Conservation (phyloP, 2,329 filamentous ascomycete genomes). For the Fusarium fujikuroi region DNA sequence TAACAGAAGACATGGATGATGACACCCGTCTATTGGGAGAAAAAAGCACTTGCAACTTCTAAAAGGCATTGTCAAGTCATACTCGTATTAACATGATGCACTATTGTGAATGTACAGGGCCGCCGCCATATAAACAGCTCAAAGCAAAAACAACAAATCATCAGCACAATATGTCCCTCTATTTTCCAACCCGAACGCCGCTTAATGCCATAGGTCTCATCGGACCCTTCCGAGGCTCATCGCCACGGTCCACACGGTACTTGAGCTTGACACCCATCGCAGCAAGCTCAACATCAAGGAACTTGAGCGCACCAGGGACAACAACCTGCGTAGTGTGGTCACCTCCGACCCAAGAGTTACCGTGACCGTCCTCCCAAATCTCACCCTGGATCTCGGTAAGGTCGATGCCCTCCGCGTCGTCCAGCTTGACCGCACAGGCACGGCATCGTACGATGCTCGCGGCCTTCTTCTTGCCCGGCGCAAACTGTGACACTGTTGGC, state of each 20-base stretch:
- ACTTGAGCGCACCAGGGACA: constrained; percentile 91
- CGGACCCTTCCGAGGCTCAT: constrained; percentile 68
- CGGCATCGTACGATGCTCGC: constrained; percentile 81
- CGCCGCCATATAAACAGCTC: constrained; percentile 29
- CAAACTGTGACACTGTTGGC: constrained; percentile 75
- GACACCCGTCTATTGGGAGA: no score
- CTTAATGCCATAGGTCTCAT: constrained; percentile 54
- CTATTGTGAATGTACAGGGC: constrained; percentile 26
- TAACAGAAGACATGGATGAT: neutral
- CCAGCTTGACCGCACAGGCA: constrained; percentile 74
- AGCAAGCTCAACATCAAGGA: constrained; percentile 92
- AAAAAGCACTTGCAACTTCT: neutral
- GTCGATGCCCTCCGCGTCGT: constrained; percentile 67
- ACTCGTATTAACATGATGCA: constrained; percentile 34
- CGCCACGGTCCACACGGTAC: constrained; percentile 74
- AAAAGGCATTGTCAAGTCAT: constrained; percentile 19
- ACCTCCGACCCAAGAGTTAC: constrained; percentile 85
- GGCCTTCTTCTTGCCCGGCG: constrained; percentile 70
- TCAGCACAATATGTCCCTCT: constrained; percentile 26
- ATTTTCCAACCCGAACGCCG: constrained; percentile 46
- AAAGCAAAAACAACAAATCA: constrained; percentile 31
- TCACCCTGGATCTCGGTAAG: constrained; percentile 71
- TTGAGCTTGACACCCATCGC: constrained; percentile 97
- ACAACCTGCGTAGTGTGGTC: constrained; percentile 92
- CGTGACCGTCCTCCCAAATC: constrained; percentile 93